phyloP scores from a whole-genome alignment of 2,329 filamentous ascomycete genomes.

The Purpureocillium takamizusanense region DNA sequence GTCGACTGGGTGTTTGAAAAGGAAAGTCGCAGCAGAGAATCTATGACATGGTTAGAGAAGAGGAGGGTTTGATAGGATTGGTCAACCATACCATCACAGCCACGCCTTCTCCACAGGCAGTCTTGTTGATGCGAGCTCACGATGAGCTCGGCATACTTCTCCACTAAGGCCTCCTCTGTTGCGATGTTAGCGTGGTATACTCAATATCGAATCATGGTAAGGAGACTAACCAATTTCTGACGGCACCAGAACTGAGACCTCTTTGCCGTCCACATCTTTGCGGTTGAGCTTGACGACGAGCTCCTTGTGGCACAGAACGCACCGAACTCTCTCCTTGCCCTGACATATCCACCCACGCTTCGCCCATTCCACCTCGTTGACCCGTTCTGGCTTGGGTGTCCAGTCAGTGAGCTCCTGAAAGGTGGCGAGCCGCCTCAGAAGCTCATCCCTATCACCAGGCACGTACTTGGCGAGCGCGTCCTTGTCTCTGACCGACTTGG shows the following conservation, averaged over 20 bases:
- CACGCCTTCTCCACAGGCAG: slow-evolving; percentile 78
- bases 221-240: slow-evolving; percentile 44
- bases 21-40: slow-evolving; percentile 51
- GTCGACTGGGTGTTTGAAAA: slow-evolving; percentile 53
- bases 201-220: background rate
- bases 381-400: slow-evolving; percentile 80
- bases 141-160: slow-evolving; percentile 67
- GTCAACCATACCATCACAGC: slow-evolving; percentile 65
- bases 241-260: slow-evolving; percentile 42
- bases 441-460: slow-evolving; percentile 75
- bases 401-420: slow-evolving; percentile 89
- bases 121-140: slow-evolving; percentile 66
- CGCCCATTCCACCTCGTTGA: slow-evolving; percentile 90
- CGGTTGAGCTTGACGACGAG: slow-evolving; percentile 70
- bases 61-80: too few species aligned
- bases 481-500: slow-evolving; percentile 7
- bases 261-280: slow-evolving; percentile 46
- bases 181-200: slow-evolving; percentile 10
- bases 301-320: slow-evolving; percentile 76
- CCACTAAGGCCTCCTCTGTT: slow-evolving; percentile 57
- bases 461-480: slow-evolving; percentile 59
- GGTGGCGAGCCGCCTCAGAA: slow-evolving; percentile 72
- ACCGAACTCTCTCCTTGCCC: slow-evolving; percentile 74
- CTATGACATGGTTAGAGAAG: slow-evolving; percentile 22
- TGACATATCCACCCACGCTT: slow-evolving; percentile 87